Evolutionary conservation across 225 moss, liverwort and hornwort genomes (phyloP), one percentile per base, ranked within the genome.

Genomic region (Marchantia polymorpha): DNA sequence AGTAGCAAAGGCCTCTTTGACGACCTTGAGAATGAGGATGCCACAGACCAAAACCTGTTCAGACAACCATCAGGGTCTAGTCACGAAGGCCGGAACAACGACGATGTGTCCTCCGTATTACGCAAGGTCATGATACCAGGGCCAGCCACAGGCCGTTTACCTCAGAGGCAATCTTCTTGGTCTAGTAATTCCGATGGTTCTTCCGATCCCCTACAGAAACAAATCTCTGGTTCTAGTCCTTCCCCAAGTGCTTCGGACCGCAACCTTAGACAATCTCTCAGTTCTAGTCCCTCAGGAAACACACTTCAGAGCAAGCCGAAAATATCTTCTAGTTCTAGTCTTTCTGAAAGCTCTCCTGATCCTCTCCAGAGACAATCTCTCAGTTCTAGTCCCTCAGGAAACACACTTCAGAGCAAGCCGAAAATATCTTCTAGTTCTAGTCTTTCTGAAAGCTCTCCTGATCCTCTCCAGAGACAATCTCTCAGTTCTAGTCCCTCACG

Each of bases 1-100:
- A 79, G 81, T 55, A 87, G 84, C 66, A 90, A 82, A 56, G 87
- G 84, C 6, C 89, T 92, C 7, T 91, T 92, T 83, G 90, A 90
- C 82, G 90, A 89, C 65, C 64, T 87, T 2, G 69, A 86, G 74
- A 83, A 89, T 68, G 47, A 79, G 81, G 74, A 78, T 69, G 78
- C 60, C 69, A 84, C 79, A 73, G 51, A 76, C 46, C 84, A 85
- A 64, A 77, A 50, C 53, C 50, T 9, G 58, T 2, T 52, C 73
- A 23, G 54, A 49, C 50, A 78, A 31, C 67, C 80, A 79, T 54
- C 71, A 76, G 73, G 66, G 75, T 64, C 64, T 72, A 39, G 52
- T 51, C 73, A 29, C 19, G 54, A 77, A 70, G 30, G 17, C 9
- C 72, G 63, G 29, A 74, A 0, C 50, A 59, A 10, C 22, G 31